phyloP scores from a whole-genome alignment of 179 eudicot genomes.

The Silene noctiflora region DNA sequence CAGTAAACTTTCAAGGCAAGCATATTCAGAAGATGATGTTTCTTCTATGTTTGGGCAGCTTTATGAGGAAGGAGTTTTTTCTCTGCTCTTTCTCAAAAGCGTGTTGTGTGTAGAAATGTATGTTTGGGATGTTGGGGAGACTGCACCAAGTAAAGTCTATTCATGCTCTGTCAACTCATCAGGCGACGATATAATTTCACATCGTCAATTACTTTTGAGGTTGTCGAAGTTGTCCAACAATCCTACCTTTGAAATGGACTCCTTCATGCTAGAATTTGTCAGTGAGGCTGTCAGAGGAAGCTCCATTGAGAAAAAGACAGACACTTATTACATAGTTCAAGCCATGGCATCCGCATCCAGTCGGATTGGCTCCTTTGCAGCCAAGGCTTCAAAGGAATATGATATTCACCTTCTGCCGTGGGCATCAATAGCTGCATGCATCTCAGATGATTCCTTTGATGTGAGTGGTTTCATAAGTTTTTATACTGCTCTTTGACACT shows the following conservation, averaged over 20 bases:
- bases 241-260: slow-evolving; percentile 53
- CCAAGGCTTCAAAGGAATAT: slow-evolving; percentile 73
- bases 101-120: slow-evolving; percentile 81
- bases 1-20: slow-evolving; percentile 95
- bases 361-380: slow-evolving; percentile 90
- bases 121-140: slow-evolving; percentile 74
- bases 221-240: slow-evolving; percentile 49
- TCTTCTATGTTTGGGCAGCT: slow-evolving; percentile 80
- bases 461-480: slow-evolving; percentile 41
- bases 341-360: slow-evolving; percentile 89
- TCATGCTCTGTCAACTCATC: slow-evolving; percentile 70
- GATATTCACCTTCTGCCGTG: slow-evolving; percentile 93
- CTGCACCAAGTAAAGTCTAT: slow-evolving; percentile 65
- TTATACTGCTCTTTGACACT: neutral
- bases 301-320: slow-evolving; percentile 46
- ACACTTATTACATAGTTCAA: slow-evolving; percentile 78
- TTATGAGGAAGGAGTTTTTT: slow-evolving; percentile 81
- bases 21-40: slow-evolving; percentile 76
- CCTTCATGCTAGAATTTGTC: slow-evolving; percentile 66
- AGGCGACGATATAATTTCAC: slow-evolving; percentile 55
- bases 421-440: slow-evolving; percentile 95
- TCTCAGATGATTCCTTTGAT: slow-evolving; percentile 54
- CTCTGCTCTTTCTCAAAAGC: slow-evolving; percentile 80
- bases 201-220: slow-evolving; percentile 85
- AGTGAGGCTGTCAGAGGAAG: slow-evolving; percentile 58